These are phyloP conservation scores for Rosa persica DNA, from an alignment of 306 rosid species.

Conservation along the genomic window DNA sequence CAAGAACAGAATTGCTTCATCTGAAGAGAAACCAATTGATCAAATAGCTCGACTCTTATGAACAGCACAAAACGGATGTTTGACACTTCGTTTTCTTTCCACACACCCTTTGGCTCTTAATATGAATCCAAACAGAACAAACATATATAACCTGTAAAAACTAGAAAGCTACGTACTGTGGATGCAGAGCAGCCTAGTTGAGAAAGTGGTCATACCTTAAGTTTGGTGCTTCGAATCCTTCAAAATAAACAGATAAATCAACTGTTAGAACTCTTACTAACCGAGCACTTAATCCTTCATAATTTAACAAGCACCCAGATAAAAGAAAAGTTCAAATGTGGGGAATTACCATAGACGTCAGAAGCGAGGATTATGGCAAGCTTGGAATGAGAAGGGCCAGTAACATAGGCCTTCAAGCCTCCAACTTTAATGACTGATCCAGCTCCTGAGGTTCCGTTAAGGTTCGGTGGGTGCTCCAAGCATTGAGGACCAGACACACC, in stretches of 20 bases:
- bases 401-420: constrained; percentile 46
- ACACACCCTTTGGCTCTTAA: constrained; percentile 1
- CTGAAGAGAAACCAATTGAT: not conserved
- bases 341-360: constrained; percentile 49
- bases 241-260: not conserved
- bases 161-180: not conserved
- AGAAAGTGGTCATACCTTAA: constrained; percentile 22
- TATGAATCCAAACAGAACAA: not conserved
- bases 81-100: not conserved
- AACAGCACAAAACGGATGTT: not conserved
- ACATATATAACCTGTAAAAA: not conserved
- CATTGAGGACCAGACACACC: constrained; percentile 60
- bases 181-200: not conserved
- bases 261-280: not conserved
- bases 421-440: constrained; percentile 53
- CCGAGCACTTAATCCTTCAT: not conserved
- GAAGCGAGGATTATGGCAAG: constrained; percentile 50
- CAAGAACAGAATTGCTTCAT: not conserved
- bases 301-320: not conserved
- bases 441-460: constrained; percentile 46
- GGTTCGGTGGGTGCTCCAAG: constrained; percentile 66
- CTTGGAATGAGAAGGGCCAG: constrained; percentile 53
- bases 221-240: constrained; percentile 34
- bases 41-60: not conserved
- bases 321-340: not conserved